Conservation (phyloP, 2,329 filamentous ascomycete species). For the Penicillium sclerotiorum region DNA sequence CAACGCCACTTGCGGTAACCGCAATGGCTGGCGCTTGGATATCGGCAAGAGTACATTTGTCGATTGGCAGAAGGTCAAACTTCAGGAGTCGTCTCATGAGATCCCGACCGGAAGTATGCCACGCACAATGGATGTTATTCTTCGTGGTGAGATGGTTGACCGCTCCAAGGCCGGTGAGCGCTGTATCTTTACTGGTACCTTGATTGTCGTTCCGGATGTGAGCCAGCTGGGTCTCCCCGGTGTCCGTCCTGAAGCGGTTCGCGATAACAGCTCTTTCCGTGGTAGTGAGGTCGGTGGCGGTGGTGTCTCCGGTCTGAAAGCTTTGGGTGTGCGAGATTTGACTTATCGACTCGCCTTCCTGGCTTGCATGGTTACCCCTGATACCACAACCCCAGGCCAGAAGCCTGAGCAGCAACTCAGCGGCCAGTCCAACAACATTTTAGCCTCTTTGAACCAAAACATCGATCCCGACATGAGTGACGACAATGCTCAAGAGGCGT, state of each 20-base stretch:
- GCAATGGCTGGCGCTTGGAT: conserved; percentile 92
- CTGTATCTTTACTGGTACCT: conserved; percentile 93
- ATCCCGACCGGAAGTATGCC: conserved; percentile 99
- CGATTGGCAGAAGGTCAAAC: conserved; percentile 98
- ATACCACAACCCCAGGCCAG: conserved; percentile 78
- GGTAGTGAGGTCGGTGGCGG: conserved; percentile 79
- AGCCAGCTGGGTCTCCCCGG: conserved; percentile 92
- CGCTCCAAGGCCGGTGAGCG: conserved; percentile 96
- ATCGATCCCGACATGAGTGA: conserved; percentile 70
- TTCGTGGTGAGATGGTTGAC: conserved; percentile 96
- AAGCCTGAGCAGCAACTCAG: conserved; percentile 68
- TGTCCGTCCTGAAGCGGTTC: conserved; percentile 75
- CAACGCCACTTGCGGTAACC: conserved; percentile 83
- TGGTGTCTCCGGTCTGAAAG: conserved; percentile 85
- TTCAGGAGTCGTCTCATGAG: conserved; percentile 97
- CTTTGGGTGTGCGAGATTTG: conserved; percentile 89
- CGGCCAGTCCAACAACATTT: conserved; percentile 78
- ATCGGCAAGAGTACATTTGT: conserved; percentile 97
- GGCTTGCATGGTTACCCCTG: conserved; percentile 92
- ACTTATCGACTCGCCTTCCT: conserved; percentile 97
- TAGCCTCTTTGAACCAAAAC: conserved; percentile 78
- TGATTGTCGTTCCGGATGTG: conserved; percentile 96
- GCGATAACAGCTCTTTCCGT: conserved; percentile 77
- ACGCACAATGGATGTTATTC: conserved; percentile 93
- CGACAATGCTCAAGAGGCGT: conserved; percentile 85